Evolutionary conservation across 129 eudicot species (phyloP).

Genomic region (Artemisia annua): DNA sequence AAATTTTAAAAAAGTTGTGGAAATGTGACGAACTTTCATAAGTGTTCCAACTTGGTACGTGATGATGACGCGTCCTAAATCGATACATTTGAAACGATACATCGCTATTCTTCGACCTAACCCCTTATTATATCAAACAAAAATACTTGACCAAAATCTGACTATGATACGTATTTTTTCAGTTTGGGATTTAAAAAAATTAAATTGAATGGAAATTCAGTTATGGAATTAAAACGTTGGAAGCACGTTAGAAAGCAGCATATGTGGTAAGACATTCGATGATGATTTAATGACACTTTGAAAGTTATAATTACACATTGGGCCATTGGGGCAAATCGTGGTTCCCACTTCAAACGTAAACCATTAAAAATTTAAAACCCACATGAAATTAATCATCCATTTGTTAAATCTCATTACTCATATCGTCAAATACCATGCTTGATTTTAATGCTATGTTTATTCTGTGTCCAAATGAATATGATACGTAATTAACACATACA

Average conservation of each 20-base stretch:
- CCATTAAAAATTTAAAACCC: neutral
- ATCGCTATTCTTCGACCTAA: too few relatives aligned
- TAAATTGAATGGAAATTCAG: neutral
- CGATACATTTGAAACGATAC: too few relatives aligned
- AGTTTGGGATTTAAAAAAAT: neutral
- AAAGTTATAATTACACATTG: neutral
- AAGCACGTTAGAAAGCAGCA: conserved; percentile 2
- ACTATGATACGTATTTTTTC: neutral
- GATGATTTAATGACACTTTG: neutral
- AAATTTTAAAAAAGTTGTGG: too few relatives aligned
- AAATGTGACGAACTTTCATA: too few relatives aligned
- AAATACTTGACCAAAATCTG: too few relatives aligned
- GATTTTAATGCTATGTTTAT: neutral
- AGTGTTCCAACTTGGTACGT: too few relatives aligned
- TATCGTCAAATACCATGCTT: neutral
- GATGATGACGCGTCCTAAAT: too few relatives aligned
- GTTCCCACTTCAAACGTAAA: conserved; percentile 8
- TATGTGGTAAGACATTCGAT: too few relatives aligned
- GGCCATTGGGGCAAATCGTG: neutral
- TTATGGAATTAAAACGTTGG: neutral
- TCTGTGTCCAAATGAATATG: neutral
- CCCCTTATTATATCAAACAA: too few relatives aligned
- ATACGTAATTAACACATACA: too few relatives aligned
- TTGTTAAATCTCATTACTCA: neutral
- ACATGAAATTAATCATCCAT: neutral